Evolutionary conservation across 345 rosid genomes (phyloP), one percentile per base, ranked within the genome.

Genomic region (Hirschfeldia incana): DNA sequence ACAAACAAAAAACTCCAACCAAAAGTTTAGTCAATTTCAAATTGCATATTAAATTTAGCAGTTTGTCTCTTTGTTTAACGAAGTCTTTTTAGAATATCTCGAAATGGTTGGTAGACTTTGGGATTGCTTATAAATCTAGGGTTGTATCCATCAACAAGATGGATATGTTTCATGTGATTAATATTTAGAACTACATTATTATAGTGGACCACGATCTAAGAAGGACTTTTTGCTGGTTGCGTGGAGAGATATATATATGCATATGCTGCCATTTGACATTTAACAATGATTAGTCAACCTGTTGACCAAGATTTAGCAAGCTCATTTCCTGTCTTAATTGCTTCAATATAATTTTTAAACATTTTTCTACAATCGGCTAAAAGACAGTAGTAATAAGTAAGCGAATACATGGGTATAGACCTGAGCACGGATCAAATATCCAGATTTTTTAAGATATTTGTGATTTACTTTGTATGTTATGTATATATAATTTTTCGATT

Each of bases 231-330:
- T 36, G 34, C 66, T 67, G 51, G 82, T 74, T 79, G 75, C 75
- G 74, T 74, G 21, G 21, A 21, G 21, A 21, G 21, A 67, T 55
- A 73, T 78, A 73, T 78, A 61, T 68, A 11, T 79, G 70, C 69
- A 79, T 62, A 68, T 74, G 65, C 60, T 68, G 58, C 60, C 82
- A 68, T 74, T 74, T 79, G 78, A 79, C 78, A 74, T 79, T 74
- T 51, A 34, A 68, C 30, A 68, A 62, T 51, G 27, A 62, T 36
- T 74, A 68, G 78, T 79, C 78, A 74, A 74, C 74, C 30, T 79
- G 55, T 73, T 79, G 78, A 78, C 69, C 37, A 33, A 9, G 57
- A 73, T 32, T 78, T n/a, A 5, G 12, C 49, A 34, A 78, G 27
- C 59, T 70, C 61, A 53, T 69, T 63, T 70, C 72, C 36, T 71